Conservation (phyloP, 345 rosid genomes). For the Firmiana major region DNA sequence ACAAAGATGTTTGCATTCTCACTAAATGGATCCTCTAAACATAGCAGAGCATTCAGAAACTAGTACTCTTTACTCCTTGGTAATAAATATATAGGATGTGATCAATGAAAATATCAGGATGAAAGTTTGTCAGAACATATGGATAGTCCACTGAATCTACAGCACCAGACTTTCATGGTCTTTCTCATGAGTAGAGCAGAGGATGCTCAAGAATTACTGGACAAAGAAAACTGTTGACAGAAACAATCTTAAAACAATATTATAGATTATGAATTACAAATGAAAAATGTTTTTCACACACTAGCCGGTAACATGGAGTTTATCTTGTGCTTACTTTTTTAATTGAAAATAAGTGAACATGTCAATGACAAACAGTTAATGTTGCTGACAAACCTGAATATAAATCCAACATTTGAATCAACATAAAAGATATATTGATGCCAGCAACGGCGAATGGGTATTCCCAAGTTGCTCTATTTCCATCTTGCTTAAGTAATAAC, state of each 20-base stretch:
- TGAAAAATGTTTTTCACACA: neutral
- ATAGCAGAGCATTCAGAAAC: neutral
- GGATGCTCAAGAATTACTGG: neutral
- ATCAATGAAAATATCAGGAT: neutral
- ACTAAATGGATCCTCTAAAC: neutral
- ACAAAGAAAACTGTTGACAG: neutral
- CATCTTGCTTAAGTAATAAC: constrained; percentile 86
- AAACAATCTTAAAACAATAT: neutral
- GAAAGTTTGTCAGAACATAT: neutral
- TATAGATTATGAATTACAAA: neutral
- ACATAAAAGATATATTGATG: constrained; percentile 86
- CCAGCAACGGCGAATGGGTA: constrained; percentile 99
- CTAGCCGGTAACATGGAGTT: neutral
- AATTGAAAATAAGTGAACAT: neutral
- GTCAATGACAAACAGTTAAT: neutral
- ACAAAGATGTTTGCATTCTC: neutral
- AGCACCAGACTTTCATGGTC: neutral
- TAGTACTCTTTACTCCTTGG: neutral
- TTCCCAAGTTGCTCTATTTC: constrained; percentile 85
- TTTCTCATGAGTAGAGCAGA: neutral
- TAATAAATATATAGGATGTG: neutral
- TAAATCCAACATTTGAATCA: constrained; percentile 91
- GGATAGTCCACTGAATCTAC: neutral
- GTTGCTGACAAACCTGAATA: constrained; percentile 42
- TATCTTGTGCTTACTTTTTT: neutral